Conservation (phyloP, 768 basidiomycete genomes). For the Mycena epipterygia region DNA sequence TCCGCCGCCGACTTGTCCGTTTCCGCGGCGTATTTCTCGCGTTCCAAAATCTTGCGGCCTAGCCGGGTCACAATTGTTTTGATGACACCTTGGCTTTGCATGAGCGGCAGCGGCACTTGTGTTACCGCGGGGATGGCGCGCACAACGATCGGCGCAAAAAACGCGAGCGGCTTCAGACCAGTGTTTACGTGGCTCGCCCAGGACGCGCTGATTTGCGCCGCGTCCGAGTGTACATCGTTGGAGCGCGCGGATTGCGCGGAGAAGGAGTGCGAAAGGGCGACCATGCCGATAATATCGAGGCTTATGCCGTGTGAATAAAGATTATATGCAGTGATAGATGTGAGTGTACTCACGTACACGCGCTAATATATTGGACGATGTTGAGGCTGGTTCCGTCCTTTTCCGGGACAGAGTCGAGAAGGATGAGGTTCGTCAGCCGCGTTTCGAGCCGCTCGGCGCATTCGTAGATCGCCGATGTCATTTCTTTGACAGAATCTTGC, state of each 20-base stretch:
- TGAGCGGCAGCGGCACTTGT: conserved; percentile 38
- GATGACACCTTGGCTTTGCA: conserved; percentile 43
- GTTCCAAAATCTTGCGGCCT: conserved; percentile 41
- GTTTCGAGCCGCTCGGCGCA: conserved; percentile 43
- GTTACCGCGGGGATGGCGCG: conserved; percentile 45
- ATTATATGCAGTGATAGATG: not conserved
- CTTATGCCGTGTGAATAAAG: conserved; percentile 21
- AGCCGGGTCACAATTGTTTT: conserved; percentile 42
- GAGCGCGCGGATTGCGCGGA: conserved; percentile 30
- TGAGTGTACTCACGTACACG: conserved; percentile 38
- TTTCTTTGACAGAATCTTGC: conserved; percentile 49
- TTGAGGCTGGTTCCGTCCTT: conserved; percentile 35
- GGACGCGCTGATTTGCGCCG: conserved; percentile 40
- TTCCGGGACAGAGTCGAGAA: conserved; percentile 29
- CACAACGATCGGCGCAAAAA: conserved; percentile 46
- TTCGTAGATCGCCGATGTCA: conserved; percentile 50
- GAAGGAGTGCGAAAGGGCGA: conserved; percentile 60
- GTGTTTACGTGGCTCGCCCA: conserved; percentile 40
- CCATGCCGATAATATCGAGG: conserved; percentile 48
- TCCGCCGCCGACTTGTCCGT: not conserved
- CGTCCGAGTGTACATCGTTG: conserved; percentile 34
- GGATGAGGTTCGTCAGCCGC: conserved; percentile 39
- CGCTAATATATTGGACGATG: conserved; percentile 39
- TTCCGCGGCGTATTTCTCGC: conserved; percentile 25
- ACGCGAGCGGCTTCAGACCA: conserved; percentile 37